Evolutionary conservation across 2,329 filamentous ascomycete species (phyloP).

Genomic region (Fusarium staphyleae): DNA sequence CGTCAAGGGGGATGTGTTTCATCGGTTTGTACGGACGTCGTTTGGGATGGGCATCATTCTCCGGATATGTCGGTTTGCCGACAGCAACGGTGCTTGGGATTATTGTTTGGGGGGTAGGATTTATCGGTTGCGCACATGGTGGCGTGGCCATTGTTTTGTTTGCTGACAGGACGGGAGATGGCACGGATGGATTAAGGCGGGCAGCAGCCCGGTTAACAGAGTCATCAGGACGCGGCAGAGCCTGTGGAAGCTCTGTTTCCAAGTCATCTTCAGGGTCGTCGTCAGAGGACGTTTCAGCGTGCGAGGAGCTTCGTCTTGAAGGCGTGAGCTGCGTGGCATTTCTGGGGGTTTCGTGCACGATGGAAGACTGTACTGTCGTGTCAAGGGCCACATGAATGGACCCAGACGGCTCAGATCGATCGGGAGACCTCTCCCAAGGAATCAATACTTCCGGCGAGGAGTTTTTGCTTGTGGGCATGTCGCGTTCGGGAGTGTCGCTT

Average conservation of each 20-base stretch:
- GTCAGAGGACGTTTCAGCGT: slow-evolving; percentile 24
- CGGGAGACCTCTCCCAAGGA: slow-evolving; percentile 38
- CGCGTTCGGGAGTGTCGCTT: neutral
- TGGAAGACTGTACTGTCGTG: slow-evolving; percentile 27
- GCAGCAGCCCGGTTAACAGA: slow-evolving; percentile 40
- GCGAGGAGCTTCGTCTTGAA: slow-evolving; percentile 12
- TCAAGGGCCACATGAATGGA: neutral
- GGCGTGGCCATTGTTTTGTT: slow-evolving; percentile 38
- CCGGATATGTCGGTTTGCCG: neutral
- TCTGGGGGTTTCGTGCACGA: slow-evolving; percentile 39
- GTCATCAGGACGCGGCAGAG: slow-evolving; percentile 22
- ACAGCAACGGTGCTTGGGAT: slow-evolving; percentile 29
- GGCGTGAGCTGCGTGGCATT: slow-evolving; percentile 11
- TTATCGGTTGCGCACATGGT: slow-evolving; percentile 45
- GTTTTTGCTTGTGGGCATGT: slow-evolving; percentile 1
- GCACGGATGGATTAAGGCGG: slow-evolving; percentile 20
- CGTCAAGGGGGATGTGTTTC: slow-evolving; percentile 27
- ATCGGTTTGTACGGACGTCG: slow-evolving; percentile 39
- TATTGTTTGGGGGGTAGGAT: slow-evolving; percentile 30
- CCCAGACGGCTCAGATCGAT: neutral
- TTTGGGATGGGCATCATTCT: slow-evolving; percentile 3
- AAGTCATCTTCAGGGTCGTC: slow-evolving; percentile 46
- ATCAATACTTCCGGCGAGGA: slow-evolving; percentile 17
- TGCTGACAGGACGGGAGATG: slow-evolving; percentile 24
- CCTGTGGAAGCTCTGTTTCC: slow-evolving; percentile 47